These are phyloP conservation scores for Schizothecium vesticola DNA, from an alignment of 495 filamentous ascomycete species.

Conservation along the genomic window DNA sequence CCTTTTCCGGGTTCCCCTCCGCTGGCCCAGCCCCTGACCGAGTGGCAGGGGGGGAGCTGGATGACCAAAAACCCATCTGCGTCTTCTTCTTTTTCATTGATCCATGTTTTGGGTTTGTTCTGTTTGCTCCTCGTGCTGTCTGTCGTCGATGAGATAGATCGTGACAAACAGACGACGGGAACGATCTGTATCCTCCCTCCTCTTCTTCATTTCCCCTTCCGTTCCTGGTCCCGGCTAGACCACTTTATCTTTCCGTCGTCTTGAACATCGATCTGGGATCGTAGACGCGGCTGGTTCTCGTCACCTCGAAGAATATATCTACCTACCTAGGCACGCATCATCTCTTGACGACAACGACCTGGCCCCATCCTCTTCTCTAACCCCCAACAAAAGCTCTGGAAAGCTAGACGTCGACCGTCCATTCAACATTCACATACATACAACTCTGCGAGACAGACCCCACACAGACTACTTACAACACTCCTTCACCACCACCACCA, in stretches of 20 bases:
- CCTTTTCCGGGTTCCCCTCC: neutral
- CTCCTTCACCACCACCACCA: neutral
- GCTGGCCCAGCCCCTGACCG: neutral
- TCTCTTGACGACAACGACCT: too few relatives aligned
- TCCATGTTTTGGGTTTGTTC: neutral
- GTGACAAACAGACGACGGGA: neutral
- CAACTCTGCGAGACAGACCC: neutral
- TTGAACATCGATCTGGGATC: neutral
- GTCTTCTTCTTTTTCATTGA: neutral
- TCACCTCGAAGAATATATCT: neutral
- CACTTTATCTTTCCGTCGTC: neutral
- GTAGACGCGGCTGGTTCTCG: neutral
- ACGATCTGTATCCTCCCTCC: too few relatives aligned
- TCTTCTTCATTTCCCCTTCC: neutral
- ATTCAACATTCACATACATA: neutral
- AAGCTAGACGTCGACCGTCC: neutral
- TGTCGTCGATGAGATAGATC: neutral
- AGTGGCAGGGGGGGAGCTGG: neutral
- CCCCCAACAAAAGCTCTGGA: neutral
- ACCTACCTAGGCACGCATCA: neutral
- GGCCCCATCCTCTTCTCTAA: neutral
- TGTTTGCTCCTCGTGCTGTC: neutral
- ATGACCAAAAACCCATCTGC: neutral
- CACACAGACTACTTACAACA: neutral
- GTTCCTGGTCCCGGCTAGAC: neutral